These are phyloP conservation scores for Neurospora sp. DNA, from an alignment of 495 filamentous ascomycete species.

Conservation along the genomic window DNA sequence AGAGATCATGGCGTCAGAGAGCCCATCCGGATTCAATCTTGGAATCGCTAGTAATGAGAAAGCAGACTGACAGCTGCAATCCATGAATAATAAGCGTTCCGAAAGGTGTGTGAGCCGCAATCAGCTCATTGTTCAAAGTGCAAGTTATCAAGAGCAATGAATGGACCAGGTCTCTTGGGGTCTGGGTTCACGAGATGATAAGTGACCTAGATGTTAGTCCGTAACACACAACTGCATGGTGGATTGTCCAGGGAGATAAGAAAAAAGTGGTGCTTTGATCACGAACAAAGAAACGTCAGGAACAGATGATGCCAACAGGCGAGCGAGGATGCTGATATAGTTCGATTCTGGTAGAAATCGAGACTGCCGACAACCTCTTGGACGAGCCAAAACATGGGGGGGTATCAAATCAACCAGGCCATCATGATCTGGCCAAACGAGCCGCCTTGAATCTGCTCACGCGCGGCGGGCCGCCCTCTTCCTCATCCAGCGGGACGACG, in stretches of 20 bases:
- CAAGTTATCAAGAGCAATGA: not conserved
- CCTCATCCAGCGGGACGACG: slow-evolving; percentile 52
- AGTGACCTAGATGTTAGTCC: not conserved
- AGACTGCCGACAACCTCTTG: slow-evolving; percentile 6
- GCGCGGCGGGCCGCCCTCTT: slow-evolving; percentile 54
- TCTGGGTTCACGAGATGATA: not conserved
- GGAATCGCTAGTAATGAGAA: slow-evolving; percentile 43
- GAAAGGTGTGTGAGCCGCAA: not conserved
- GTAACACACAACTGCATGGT: not conserved
- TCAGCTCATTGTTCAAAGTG: slow-evolving; percentile 1
- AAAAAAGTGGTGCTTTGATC: slow-evolving; percentile 6
- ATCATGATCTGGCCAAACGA: slow-evolving; percentile 43
- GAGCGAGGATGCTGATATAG: slow-evolving; percentile 3
- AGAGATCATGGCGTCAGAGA: slow-evolving; percentile 49
- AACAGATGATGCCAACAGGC: not conserved
- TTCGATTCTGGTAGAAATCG: slow-evolving; percentile 12
- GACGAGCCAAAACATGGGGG: not conserved
- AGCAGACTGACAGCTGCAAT: slow-evolving; percentile 42
- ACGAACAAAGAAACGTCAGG: not conserved
- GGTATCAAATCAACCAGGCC: slow-evolving; percentile 1
- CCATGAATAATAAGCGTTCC: slow-evolving; percentile 42
- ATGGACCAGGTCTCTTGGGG: not conserved
- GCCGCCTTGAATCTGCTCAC: slow-evolving; percentile 88
- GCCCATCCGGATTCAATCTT: slow-evolving; percentile 40
- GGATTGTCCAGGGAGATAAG: not conserved